These are phyloP conservation scores for Paracamarosporium sp. DNA, from an alignment of 2,329 filamentous ascomycete genomes.

Conservation along the genomic window DNA sequence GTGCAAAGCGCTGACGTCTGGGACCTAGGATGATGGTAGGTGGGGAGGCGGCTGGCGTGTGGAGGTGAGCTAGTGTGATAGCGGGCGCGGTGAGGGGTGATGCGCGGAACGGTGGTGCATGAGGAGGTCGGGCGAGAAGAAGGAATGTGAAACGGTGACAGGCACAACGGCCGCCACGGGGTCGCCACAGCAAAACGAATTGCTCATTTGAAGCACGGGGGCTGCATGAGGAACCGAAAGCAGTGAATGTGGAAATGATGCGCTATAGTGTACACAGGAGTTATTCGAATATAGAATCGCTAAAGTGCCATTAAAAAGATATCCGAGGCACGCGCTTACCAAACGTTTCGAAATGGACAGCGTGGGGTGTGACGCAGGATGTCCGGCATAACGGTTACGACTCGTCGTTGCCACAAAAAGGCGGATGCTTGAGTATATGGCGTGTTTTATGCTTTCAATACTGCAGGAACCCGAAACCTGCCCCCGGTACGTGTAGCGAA, in stretches of 20 bases:
- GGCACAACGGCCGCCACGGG: background rate
- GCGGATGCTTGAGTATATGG: background rate
- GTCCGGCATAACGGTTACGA: background rate
- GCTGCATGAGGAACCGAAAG: background rate
- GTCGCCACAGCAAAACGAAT: background rate
- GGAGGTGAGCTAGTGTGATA: background rate
- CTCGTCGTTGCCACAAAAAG: background rate
- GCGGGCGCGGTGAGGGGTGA: background rate
- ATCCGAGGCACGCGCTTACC: background rate
- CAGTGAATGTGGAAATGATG: background rate
- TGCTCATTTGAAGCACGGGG: background rate
- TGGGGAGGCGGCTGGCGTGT: background rate
- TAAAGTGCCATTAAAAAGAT: background rate
- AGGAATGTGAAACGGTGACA: constrained; percentile 1
- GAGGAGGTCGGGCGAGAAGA: background rate
- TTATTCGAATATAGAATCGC: background rate
- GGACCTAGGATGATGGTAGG: background rate
- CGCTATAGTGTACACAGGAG: background rate
- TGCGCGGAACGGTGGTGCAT: background rate
- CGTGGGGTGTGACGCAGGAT: background rate
- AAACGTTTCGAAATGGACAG: background rate
- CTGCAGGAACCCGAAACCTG: constrained; percentile 1
- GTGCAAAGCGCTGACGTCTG: background rate
- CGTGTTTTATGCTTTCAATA: constrained; percentile 1
- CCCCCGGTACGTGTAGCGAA: background rate